These are phyloP conservation scores for Triticum urartu DNA, from an alignment of 176 grass and related monocot species.

Conservation along the genomic window DNA sequence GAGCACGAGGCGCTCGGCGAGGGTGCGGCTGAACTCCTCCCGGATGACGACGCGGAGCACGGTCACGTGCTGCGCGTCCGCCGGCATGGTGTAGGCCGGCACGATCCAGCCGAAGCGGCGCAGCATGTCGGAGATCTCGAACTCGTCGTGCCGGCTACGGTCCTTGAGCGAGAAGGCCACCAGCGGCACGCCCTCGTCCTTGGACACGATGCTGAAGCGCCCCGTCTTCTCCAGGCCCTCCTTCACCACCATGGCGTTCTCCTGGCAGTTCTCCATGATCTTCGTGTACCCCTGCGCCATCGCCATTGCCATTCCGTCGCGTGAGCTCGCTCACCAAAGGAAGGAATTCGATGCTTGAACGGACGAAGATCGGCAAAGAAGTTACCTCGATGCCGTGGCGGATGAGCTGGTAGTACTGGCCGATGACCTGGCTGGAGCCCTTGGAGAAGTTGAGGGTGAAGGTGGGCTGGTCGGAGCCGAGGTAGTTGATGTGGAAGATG, in stretches of 20 bases:
- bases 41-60: slow-evolving; percentile 94
- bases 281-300: slow-evolving; percentile 75
- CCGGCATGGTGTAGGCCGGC: slow-evolving; percentile 92
- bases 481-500: slow-evolving; percentile 99
- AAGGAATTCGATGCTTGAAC: not conserved
- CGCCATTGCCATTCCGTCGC: not conserved
- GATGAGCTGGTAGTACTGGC: slow-evolving; percentile 98
- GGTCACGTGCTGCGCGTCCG: slow-evolving; percentile 86
- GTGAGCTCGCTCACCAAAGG: not conserved
- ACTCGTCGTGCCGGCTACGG: slow-evolving; percentile 77
- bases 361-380: not conserved
- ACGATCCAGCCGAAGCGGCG: slow-evolving; percentile 98
- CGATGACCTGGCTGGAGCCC: slow-evolving; percentile 94
- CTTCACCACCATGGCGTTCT: slow-evolving; percentile 97
- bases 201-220: slow-evolving; percentile 83
- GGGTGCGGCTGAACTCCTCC: slow-evolving; percentile 97
- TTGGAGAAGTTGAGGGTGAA: slow-evolving; percentile 99
- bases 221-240: slow-evolving; percentile 64
- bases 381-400: slow-evolving; percentile 82
- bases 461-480: slow-evolving; percentile 90
- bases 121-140: slow-evolving; percentile 91
- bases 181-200: slow-evolving; percentile 89
- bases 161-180: slow-evolving; percentile 97
- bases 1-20: slow-evolving; percentile 85
- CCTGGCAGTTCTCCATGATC: slow-evolving; percentile 98